Conservation (phyloP, 345 rosid genomes). For the Geranium brycei region DNA sequence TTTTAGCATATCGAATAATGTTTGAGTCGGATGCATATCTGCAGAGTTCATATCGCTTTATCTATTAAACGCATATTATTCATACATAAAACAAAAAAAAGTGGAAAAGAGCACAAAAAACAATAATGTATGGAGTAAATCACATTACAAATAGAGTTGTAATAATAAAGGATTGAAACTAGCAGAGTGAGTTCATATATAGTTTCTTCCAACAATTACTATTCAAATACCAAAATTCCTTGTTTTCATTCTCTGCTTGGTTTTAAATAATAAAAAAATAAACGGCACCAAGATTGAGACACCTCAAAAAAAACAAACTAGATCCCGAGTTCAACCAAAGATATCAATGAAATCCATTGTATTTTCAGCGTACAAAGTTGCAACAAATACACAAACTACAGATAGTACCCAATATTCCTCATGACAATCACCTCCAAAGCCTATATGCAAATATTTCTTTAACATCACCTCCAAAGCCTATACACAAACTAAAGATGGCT, state of each 20-base stretch:
- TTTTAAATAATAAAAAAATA: too few species aligned
- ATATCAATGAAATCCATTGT: too few species aligned
- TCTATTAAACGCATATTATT: background rate
- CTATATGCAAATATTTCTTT: background rate
- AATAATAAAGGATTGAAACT: background rate
- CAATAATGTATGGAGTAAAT: background rate
- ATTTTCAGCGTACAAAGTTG: background rate
- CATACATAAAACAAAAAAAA: conserved; percentile 2
- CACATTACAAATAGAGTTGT: background rate
- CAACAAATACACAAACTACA: background rate
- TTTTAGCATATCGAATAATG: conserved; percentile 67
- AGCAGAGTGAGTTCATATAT: background rate
- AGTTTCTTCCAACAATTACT: background rate
- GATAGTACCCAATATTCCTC: background rate
- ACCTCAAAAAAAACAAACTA: too few species aligned
- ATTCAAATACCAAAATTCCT: background rate
- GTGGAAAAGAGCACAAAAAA: background rate
- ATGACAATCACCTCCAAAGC: background rate
- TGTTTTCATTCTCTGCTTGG: background rate
- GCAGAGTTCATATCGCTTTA: conserved; percentile 6
- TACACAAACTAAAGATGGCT: background rate
- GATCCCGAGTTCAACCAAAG: too few species aligned
- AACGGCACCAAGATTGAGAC: too few species aligned
- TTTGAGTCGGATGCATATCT: conserved; percentile 50
- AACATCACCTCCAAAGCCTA: background rate